Evolutionary conservation across 2,329 filamentous ascomycete genomes (phyloP).

Genomic region (Stagonosporopsis cucurbitacearum): DNA sequence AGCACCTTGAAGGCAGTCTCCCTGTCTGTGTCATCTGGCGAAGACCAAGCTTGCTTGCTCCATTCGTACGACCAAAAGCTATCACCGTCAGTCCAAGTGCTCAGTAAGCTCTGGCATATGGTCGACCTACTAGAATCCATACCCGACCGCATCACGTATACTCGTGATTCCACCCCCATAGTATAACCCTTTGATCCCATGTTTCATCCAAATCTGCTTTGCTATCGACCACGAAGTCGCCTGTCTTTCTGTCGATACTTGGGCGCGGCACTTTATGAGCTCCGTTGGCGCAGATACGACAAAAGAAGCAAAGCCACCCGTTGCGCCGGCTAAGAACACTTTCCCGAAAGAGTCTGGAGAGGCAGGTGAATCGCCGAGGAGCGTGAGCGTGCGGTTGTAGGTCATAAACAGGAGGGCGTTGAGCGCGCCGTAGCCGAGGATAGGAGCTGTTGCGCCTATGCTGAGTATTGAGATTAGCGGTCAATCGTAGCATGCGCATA

Average conservation of each 20-base stretch:
- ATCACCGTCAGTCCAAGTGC: neutral
- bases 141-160: conserved; percentile 85
- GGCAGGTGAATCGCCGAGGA: conserved; percentile 55
- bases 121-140: conserved; percentile 79
- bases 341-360: conserved; percentile 61
- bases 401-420: conserved; percentile 89
- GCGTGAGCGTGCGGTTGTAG: conserved; percentile 81
- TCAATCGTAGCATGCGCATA: neutral
- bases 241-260: conserved; percentile 60
- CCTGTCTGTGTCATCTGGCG: conserved; percentile 54
- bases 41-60: conserved; percentile 65
- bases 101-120: neutral
- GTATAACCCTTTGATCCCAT: conserved; percentile 75
- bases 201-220: conserved; percentile 64
- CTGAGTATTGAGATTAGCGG: conserved; percentile 22
- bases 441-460: conserved; percentile 78
- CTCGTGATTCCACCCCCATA: conserved; percentile 82
- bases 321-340: conserved; percentile 79
- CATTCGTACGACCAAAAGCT: conserved; percentile 91
- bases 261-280: conserved; percentile 86
- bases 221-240: conserved; percentile 67
- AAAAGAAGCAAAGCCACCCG: conserved; percentile 85
- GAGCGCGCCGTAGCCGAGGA: conserved; percentile 87
- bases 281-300: conserved; percentile 87
- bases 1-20: conserved; percentile 68